Evolutionary conservation across 1,139 yeast species (phyloP), one percentile per base, ranked within the genome.

Genomic region (Suhomyces guaymorum): DNA sequence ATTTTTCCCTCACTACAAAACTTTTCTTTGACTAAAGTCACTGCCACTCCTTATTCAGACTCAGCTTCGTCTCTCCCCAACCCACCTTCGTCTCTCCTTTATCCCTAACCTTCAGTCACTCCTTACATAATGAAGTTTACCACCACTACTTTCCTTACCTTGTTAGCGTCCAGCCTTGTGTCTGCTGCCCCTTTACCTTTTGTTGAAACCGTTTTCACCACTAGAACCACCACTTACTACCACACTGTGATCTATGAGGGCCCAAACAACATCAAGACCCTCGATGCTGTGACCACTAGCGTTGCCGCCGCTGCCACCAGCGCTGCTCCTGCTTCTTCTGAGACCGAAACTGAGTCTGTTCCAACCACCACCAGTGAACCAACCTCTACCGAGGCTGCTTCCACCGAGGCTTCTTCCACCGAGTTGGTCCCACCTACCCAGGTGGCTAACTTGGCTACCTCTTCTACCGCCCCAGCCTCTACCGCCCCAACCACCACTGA

Each of bases 151-250:
- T 37, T 44, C 32, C 40, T 46, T 26, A 37, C 49, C 24, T 26
- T 46, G 17, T 37, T 47, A 29, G 27, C 43, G 21, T 28, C 47
- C 25, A 30, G 33, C 24, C 24, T 41, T 28, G 47, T 38, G 15
- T 41, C 42, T 19, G 57, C 60, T 34, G 52, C 45, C 24, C 63
- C 66, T 10, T 57, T 51, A 24, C 51, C 51, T 17, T n/a, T n/a
- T n/a, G 32, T 39, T 13, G 38, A 41, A 17, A 39, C 45, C 32
- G 48, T 41, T 37, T 48, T 26, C 40, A 27, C 27, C 38, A 39
- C 47, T 37, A 15, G 27, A 18, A 15, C 31, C 31, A 30, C 23
- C 27, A 42, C 39, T 13, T 22, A 43, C 28, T 47, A 32, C 38
- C 46, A 47, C 23, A 51, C 55, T 21, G 55, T 51, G 4, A 17